Evolutionary conservation across 805 yeast genomes (phyloP), one percentile per base, ranked within the genome.

Genomic region (Wickerhamiella shivajii): DNA sequence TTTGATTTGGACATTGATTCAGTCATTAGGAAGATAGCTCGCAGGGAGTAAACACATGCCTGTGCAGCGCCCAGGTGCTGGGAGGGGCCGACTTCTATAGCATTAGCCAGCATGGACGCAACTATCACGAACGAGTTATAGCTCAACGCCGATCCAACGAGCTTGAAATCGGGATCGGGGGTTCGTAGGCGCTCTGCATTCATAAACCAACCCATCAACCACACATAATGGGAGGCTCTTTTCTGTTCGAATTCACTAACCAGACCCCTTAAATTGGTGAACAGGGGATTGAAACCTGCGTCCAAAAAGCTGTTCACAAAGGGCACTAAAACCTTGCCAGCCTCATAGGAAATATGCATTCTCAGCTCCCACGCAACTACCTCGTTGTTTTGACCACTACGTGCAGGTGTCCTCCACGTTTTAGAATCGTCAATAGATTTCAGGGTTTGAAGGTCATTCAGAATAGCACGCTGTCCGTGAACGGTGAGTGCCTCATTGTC

Each of bases 121-220:
- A 77, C 58, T 17, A 76, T 56, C 19, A 69, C 60, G 36, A 78
- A 69, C 29, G 72, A 64, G 15, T 70, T 69, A 34, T 74, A 78
- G 33, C 74, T 66, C 19, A 84, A 54, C 0, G 71, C 74, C 2
- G 39, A 42, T 5, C 58, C 61, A 6, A 57, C 50, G 0, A 53
- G 45, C 11, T 48, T 49, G 6, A 51, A 53, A 19, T 56, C 56
- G 47, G 21, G 50, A 35, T 17, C 29, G 19, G 31, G 33, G 21
- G 22, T 26, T 12, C 60, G 43, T 8, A 42, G 39, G 14, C 77
- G 57, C 44, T 77, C 81, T 39, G 71, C 81, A 21, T 66, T 65
- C 30, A 83, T 57, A 44, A 83, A 75, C 95, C 96, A 87, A 1
- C 80, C 63, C 5, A 67, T 56, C 5, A 79, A 57, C 38, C 68